These are phyloP conservation scores for Pythium plurisporium DNA, from an alignment of 352 stramenopile genomes.

Conservation along the genomic window DNA sequence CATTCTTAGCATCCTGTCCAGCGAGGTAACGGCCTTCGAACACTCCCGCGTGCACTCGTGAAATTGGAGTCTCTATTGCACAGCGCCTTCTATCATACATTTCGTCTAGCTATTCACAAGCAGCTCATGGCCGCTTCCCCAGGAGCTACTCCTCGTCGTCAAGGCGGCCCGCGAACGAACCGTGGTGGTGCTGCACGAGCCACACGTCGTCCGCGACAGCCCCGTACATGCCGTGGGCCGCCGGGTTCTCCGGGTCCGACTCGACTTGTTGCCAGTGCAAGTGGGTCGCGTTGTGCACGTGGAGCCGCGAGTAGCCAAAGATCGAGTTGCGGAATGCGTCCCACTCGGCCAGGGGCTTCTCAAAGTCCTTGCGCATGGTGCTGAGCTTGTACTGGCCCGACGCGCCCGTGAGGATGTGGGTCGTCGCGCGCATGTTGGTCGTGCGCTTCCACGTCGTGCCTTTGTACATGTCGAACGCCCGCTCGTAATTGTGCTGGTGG, in stretches of 20 bases:
- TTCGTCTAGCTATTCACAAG: too few relatives aligned
- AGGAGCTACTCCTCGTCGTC: too few relatives aligned
- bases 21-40: too few relatives aligned
- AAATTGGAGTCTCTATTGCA: too few relatives aligned
- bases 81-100: too few relatives aligned
- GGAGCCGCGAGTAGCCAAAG: constrained; percentile 84
- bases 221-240: constrained; percentile 66
- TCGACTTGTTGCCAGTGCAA: constrained; percentile 87
- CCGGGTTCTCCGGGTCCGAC: constrained; percentile 73
- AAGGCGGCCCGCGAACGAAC: constrained; percentile 67
- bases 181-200: constrained; percentile 86
- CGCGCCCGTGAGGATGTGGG: constrained; percentile 86
- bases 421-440: constrained; percentile 82
- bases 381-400: constrained; percentile 81
- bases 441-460: constrained; percentile 55
- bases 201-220: constrained; percentile 86
- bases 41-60: too few relatives aligned
- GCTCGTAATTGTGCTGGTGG: constrained; percentile 91
- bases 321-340: constrained; percentile 85
- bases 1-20: not conserved
- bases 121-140: too few relatives aligned
- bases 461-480: constrained; percentile 79
- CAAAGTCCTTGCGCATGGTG: constrained; percentile 75
- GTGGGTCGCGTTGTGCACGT: constrained; percentile 85
- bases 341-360: constrained; percentile 55